A percentile compares a stretch with the other conserved stretches of the same genome.
Conservation (phyloP, 129 eudicot genomes). For the Flaveria brownii region DNA sequence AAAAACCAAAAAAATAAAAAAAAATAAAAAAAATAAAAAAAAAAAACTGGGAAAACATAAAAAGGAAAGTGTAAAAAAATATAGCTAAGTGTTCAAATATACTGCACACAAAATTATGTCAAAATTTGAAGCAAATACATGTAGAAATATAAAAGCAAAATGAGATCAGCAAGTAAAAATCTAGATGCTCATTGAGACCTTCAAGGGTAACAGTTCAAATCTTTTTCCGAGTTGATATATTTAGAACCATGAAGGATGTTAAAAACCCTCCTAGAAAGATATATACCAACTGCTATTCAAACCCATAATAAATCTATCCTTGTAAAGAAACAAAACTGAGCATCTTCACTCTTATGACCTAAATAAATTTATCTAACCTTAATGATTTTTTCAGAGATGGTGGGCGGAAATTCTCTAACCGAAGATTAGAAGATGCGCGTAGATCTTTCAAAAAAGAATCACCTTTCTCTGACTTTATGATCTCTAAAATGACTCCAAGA, state of each 20-base stretch:
- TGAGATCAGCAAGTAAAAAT: conserved; percentile 33
- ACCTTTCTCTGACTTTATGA: conserved; percentile 64
- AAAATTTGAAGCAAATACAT: not conserved
- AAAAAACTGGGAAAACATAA: not conserved
- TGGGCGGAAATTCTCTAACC: conserved; percentile 61
- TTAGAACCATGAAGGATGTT: conserved; percentile 21
- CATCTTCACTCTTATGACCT: conserved; percentile 52
- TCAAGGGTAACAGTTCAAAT: conserved; percentile 25
- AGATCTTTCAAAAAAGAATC: conserved; percentile 58
- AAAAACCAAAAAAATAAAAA: not conserved
- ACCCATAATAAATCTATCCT: conserved; percentile 29
- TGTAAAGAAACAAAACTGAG: conserved; percentile 41
- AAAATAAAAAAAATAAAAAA: not conserved
- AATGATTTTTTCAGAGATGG: conserved; percentile 48
- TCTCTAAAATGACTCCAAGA: conserved; percentile 68
- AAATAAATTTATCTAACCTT: conserved; percentile 80
- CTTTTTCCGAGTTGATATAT: conserved; percentile 22
- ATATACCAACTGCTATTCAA: conserved; percentile 29
- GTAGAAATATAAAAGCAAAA: conserved; percentile 2
- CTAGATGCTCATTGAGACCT: conserved; percentile 47
- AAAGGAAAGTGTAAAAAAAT: not conserved
- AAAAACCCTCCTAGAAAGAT: conserved; percentile 28
- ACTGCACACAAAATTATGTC: not conserved
- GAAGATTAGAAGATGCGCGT: conserved; percentile 43
- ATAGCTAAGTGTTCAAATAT: not conserved